phyloP scores from a whole-genome alignment of 257 asterid genomes.

The Solanum piurae region DNA sequence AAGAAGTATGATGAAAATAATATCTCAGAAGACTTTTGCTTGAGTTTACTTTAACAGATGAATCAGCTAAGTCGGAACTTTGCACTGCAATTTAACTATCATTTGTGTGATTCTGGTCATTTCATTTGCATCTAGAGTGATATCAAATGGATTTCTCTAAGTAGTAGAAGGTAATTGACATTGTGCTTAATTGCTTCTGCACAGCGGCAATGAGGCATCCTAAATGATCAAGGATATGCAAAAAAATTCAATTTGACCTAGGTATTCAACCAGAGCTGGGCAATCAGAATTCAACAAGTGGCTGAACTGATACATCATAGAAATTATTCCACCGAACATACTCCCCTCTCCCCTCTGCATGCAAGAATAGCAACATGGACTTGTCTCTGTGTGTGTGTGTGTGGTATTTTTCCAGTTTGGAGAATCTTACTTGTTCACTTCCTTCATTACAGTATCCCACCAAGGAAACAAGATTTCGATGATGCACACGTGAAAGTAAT shows the following conservation, averaged over 20 bases:
- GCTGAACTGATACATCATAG: neutral
- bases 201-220: neutral
- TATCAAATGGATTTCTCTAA: neutral
- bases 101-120: neutral
- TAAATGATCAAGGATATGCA: neutral
- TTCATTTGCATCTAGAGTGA: neutral
- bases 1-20: neutral
- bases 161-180: neutral
- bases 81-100: neutral
- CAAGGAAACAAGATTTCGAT: conserved; percentile 46
- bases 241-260: neutral
- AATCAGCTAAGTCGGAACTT: neutral
- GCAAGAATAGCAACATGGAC: neutral
- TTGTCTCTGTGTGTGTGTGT: neutral
- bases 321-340: neutral
- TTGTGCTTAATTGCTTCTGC: neutral
- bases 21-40: neutral
- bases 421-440: neutral
- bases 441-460: conserved; percentile 18
- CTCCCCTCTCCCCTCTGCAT: neutral
- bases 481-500: conserved; percentile 52
- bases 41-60: neutral
- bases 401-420: neutral
- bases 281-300: neutral
- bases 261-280: neutral